These are phyloP conservation scores for Dendrobium catenatum DNA, from an alignment of 106 monocot genomes.

Conservation along the genomic window DNA sequence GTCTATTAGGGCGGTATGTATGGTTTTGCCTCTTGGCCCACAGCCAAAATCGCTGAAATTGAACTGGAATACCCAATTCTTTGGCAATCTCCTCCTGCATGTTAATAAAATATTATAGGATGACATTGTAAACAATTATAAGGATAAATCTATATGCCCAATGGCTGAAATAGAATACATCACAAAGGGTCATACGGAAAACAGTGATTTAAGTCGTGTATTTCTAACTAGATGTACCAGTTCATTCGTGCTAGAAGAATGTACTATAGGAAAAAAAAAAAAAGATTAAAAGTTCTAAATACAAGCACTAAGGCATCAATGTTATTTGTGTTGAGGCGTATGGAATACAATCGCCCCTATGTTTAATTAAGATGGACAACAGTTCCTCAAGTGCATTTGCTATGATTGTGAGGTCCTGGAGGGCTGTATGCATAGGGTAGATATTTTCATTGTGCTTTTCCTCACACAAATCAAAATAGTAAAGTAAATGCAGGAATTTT, in stretches of 20 bases:
- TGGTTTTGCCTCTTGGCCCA: constrained; percentile 99
- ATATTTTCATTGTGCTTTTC: too few relatives aligned
- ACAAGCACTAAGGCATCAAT: not conserved
- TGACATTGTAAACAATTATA: not conserved
- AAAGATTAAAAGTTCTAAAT: not conserved
- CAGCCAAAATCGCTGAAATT: constrained; percentile 92
- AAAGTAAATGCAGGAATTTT: too few relatives aligned
- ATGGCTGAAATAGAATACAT: not conserved
- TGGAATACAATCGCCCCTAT: too few relatives aligned
- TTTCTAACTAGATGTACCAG: not conserved
- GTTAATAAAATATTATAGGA: not conserved
- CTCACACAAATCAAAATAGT: too few relatives aligned
- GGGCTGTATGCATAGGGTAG: too few relatives aligned
- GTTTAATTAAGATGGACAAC: too few relatives aligned
- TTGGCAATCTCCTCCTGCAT: constrained; percentile 87
- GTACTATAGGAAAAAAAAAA: not conserved
- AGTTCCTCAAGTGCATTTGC: too few relatives aligned
- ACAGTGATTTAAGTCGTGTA: not conserved
- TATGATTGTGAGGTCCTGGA: too few relatives aligned
- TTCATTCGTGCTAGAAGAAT: not conserved
- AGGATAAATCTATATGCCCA: not conserved
- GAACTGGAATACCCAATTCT: constrained; percentile 87
- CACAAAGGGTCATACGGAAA: not conserved
- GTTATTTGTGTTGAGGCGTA: not conserved
- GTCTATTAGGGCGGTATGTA: constrained; percentile 91